phyloP scores from a whole-genome alignment of 495 filamentous ascomycete species.

The Cercophora samala region DNA sequence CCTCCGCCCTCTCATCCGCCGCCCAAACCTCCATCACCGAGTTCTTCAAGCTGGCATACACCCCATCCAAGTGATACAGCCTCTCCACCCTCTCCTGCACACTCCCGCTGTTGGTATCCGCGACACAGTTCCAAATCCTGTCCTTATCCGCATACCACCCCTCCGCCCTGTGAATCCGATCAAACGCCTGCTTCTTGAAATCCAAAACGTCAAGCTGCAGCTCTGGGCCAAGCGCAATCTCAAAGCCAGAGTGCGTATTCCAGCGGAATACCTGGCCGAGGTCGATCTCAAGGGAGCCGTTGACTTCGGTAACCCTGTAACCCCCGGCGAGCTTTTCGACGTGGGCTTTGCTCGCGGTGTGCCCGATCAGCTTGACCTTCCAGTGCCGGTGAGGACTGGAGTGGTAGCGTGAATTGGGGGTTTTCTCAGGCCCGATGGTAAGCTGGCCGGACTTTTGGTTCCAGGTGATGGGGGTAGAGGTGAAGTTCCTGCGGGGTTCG shows the following conservation, averaged over 20 bases:
- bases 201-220: slow-evolving; percentile 38
- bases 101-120: slow-evolving; percentile 13
- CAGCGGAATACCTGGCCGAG: slow-evolving; percentile 22
- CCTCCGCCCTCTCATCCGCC: slow-evolving; percentile 35
- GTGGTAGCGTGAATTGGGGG: slow-evolving; percentile 3
- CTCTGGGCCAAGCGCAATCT: slow-evolving; percentile 35
- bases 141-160: slow-evolving; percentile 44
- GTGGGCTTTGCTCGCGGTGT: slow-evolving; percentile 12
- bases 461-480: slow-evolving; percentile 29
- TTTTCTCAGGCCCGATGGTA: slow-evolving; percentile 26
- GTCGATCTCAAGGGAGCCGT: slow-evolving; percentile 9
- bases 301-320: slow-evolving; percentile 14
- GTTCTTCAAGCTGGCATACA: slow-evolving; percentile 35
- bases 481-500: slow-evolving; percentile 24
- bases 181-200: slow-evolving; percentile 25
- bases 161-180: slow-evolving; percentile 42
- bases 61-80: slow-evolving; percentile 30
- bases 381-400: slow-evolving; percentile 20
- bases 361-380: slow-evolving; percentile 25
- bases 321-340: slow-evolving; percentile 8
- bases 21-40: slow-evolving; percentile 46
- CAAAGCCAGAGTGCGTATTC: slow-evolving; percentile 16
- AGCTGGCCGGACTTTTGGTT: slow-evolving; percentile 27
- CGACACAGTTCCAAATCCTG: slow-evolving; percentile 37
- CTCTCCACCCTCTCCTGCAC: slow-evolving; percentile 32